These are phyloP conservation scores for Pseudocohnilembus persalinus DNA, from an alignment of 169 alveolate species.

Conservation along the genomic window DNA sequence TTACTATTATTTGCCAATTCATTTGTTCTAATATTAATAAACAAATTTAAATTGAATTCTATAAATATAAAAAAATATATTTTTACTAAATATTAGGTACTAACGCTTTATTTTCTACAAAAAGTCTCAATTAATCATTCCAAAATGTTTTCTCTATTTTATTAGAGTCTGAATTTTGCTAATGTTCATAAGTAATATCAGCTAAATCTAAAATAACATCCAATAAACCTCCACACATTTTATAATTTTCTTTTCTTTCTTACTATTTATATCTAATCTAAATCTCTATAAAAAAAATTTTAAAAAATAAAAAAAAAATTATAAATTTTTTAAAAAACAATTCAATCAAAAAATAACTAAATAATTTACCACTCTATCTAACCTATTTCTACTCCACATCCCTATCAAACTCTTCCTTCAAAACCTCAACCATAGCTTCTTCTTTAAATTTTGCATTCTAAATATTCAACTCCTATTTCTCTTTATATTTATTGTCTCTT, in stretches of 20 bases:
- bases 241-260: constrained; percentile 62
- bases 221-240: constrained; percentile 59
- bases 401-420: constrained; percentile 61
- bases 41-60: too few species aligned
- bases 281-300: constrained; percentile 36
- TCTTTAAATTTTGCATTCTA: constrained; percentile 74
- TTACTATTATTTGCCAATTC: too few species aligned
- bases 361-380: constrained; percentile 56
- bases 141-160: constrained; percentile 74
- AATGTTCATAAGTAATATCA: constrained; percentile 73
- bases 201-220: constrained; percentile 79
- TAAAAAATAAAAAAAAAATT: too few species aligned
- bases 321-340: too few species aligned
- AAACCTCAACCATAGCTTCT: constrained; percentile 72
- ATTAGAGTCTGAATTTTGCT: constrained; percentile 74
- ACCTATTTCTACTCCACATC: constrained; percentile 69
- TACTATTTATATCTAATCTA: constrained; percentile 61
- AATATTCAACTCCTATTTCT: constrained; percentile 78
- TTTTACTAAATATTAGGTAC: too few species aligned
- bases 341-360: too few species aligned
- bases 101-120: constrained; percentile 61
- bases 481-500: constrained; percentile 81
- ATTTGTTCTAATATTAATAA: too few species aligned
- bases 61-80: too few species aligned
- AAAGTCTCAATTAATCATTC: constrained; percentile 81